Conservation (phyloP, 2,329 filamentous ascomycete species). For the Torrubiella hemipterigena region DNA sequence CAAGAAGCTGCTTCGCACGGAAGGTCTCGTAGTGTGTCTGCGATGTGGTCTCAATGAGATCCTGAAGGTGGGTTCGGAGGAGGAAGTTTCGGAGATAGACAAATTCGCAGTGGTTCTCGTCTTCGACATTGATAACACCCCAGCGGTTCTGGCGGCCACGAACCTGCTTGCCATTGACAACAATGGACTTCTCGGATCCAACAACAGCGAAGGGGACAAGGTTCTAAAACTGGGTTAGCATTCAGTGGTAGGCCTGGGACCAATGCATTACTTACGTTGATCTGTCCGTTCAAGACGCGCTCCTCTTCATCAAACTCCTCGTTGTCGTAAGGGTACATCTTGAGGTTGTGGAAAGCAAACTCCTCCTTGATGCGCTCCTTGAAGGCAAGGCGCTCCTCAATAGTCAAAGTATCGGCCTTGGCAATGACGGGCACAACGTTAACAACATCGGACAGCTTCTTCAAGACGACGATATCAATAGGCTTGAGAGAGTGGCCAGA, state of each 20-base stretch:
- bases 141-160: slow-evolving; percentile 97
- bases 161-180: slow-evolving; percentile 94
- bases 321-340: slow-evolving; percentile 99
- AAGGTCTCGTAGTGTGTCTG: slow-evolving; percentile 99
- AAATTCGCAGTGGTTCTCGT: slow-evolving; percentile 99
- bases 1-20: slow-evolving; percentile 96
- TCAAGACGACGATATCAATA: slow-evolving; percentile 97
- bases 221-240: slow-evolving; percentile 44
- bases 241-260: not conserved
- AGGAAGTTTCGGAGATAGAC: slow-evolving; percentile 98
- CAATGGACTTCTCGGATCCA: slow-evolving; percentile 94
- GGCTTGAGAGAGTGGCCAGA: slow-evolving; percentile 97
- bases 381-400: slow-evolving; percentile 92
- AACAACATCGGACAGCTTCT: slow-evolving; percentile 98
- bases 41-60: slow-evolving; percentile 96
- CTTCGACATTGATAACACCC: slow-evolving; percentile 99
- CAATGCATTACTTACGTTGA: slow-evolving; percentile 59
- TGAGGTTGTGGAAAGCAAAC: slow-evolving; percentile 98
- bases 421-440: slow-evolving; percentile 98
- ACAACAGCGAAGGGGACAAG: slow-evolving; percentile 97
- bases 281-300: slow-evolving; percentile 81
- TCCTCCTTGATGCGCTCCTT: slow-evolving; percentile 99
- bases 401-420: slow-evolving; percentile 90
- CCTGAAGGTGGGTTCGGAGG: slow-evolving; percentile 94
- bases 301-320: slow-evolving; percentile 98